phyloP scores from a whole-genome alignment of 345 rosid genomes.

The Populus euphratica region DNA sequence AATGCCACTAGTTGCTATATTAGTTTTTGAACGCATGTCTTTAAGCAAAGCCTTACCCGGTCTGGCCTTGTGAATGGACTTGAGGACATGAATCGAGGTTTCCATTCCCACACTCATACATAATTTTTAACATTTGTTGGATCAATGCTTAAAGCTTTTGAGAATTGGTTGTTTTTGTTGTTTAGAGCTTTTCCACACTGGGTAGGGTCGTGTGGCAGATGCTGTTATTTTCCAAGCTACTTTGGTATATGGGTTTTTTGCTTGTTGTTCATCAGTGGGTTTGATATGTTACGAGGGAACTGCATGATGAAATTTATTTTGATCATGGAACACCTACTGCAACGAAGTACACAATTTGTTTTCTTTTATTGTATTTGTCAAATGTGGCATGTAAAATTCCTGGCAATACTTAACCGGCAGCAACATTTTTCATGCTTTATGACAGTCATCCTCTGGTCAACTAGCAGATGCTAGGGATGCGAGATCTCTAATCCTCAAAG shows the following conservation, averaged over 20 bases:
- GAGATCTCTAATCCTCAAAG: constrained; percentile 47
- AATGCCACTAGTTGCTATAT: not conserved
- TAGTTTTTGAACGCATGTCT: not conserved
- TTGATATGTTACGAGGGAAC: not conserved
- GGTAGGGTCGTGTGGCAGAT: not conserved
- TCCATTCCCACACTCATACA: not conserved
- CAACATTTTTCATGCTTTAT: constrained; percentile 4
- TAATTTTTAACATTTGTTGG: not conserved
- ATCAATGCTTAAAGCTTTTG: not conserved
- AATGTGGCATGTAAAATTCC: not conserved
- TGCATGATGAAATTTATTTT: not conserved
- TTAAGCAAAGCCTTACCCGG: not conserved
- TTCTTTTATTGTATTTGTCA: not conserved
- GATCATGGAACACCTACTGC: not conserved
- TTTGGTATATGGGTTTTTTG: not conserved
- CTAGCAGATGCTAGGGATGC: constrained; percentile 45
- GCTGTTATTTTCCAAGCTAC: not conserved
- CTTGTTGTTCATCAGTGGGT: not conserved
- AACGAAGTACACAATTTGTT: not conserved
- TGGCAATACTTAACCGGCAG: constrained; percentile 5
- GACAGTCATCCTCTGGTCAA: constrained; percentile 46
- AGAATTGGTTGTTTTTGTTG: not conserved
- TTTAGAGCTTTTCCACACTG: not conserved
- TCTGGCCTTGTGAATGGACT: not conserved
- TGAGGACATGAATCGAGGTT: not conserved